A percentile compares a stretch with the other conserved stretches of the same genome.
phyloP scores from a whole-genome alignment of 441 rosid genomes.

The Oxalis stricta region DNA sequence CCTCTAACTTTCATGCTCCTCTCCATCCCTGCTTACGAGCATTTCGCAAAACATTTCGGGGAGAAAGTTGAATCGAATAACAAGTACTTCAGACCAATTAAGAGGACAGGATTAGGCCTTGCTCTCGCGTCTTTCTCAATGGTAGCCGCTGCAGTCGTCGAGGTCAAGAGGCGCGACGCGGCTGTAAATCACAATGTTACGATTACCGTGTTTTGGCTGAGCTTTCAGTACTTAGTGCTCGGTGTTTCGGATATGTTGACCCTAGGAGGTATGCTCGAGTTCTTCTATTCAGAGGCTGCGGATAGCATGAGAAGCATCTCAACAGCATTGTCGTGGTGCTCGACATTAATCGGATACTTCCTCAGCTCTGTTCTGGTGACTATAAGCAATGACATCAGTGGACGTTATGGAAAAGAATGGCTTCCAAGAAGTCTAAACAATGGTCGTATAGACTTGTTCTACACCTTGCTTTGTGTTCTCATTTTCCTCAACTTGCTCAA shows the following conservation, averaged over 20 bases:
- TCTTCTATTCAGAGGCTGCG: conserved; percentile 41
- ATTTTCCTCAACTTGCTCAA: conserved; percentile 35
- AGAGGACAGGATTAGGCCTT: conserved; percentile 34
- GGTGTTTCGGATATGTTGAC: conserved; percentile 47
- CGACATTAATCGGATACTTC: conserved; percentile 38
- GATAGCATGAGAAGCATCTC: conserved; percentile 32
- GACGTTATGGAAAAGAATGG: conserved; percentile 23
- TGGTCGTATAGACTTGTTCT: conserved; percentile 31
- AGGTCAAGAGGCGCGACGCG: conserved; percentile 20
- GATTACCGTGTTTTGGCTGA: conserved; percentile 41
- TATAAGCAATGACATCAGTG: conserved; percentile 15
- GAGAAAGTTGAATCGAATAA: not conserved
- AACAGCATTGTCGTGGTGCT: conserved; percentile 49
- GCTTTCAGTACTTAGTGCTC: conserved; percentile 28
- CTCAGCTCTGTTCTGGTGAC: conserved; percentile 33
- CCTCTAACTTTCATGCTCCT: conserved; percentile 30
- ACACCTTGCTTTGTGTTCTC: conserved; percentile 27
- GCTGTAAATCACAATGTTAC: not conserved
- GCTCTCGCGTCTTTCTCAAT: conserved; percentile 33
- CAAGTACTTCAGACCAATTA: conserved; percentile 20
- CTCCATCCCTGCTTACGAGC: conserved; percentile 29
- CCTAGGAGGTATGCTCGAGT: conserved; percentile 53
- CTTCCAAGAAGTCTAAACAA: conserved; percentile 24
- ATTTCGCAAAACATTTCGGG: not conserved
- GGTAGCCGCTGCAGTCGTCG: conserved; percentile 34